A percentile compares a stretch with the other conserved stretches of the same genome.
These are phyloP conservation scores for Warburgia ugandensis DNA, from an alignment of 164 flowering plant genomes.

Conservation along the genomic window DNA sequence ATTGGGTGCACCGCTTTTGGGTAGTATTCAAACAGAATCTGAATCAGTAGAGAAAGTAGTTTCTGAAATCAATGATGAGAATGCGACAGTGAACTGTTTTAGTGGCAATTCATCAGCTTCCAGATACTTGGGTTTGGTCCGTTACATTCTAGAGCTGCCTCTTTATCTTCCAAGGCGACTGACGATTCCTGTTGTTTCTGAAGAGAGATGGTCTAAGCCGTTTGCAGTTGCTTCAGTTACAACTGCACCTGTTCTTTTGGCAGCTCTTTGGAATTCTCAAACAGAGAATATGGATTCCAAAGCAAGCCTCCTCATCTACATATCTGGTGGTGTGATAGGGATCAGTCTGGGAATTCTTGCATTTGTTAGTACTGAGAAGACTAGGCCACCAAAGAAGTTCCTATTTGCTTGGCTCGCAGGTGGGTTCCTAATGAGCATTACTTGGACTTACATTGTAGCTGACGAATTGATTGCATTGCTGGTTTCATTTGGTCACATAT, in stretches of 20 bases:
- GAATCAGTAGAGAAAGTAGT: no score
- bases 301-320: constrained; percentile 10
- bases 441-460: constrained; percentile 49
- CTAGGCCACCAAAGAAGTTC: constrained; percentile 32
- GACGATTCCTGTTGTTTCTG: constrained; percentile 41
- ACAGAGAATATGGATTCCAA: constrained; percentile 3
- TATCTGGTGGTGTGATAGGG: constrained; percentile 21
- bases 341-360: constrained; percentile 26
- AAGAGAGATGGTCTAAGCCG: constrained; percentile 44
- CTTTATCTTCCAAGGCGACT: constrained; percentile 40
- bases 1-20: constrained; percentile 31
- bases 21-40: constrained; percentile 9
- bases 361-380: constrained; percentile 18
- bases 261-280: constrained; percentile 31
- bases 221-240: constrained; percentile 38
- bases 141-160: constrained; percentile 30
- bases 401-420: constrained; percentile 45
- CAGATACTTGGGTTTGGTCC: constrained; percentile 12
- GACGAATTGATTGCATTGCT: constrained; percentile 43
- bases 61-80: constrained; percentile 11
- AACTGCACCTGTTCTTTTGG: constrained; percentile 36
- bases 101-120: constrained; percentile 10
- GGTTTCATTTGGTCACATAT: constrained; percentile 34
- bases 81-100: constrained; percentile 4
- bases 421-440: constrained; percentile 50